Base-by-base conservation (phyloP, 768 basidiomycete species). In the Mycena olivaceomarginata region DNA sequence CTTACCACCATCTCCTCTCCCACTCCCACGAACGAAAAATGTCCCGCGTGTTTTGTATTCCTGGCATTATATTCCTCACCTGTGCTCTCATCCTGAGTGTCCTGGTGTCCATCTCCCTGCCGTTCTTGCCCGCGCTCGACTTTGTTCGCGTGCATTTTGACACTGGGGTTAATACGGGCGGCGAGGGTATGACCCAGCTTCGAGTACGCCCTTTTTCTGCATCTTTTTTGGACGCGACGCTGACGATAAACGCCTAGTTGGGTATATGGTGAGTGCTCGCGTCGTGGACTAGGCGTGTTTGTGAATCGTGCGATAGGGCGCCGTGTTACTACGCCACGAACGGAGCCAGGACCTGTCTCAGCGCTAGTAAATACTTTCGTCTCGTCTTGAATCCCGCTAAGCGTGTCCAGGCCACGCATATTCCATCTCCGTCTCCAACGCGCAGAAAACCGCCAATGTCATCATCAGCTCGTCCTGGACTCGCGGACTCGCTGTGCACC, bases 401-500 rank as follows among this genome's bases (percentile, higher is more conserved):
- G 31, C 64, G 31, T 51, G 31, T 60, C 53, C 80, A 92, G 92
- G 90, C 20, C 88, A 91, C 80, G 94, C 90, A 4, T 96, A 96
- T 82, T 83, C 85, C 59, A 80, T 93, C 43, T 80, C 82, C 16
- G 80, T 93, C 77, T 77, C 82, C 25, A 87, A 88, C 79, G 45
- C 85, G 25, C 82, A 81, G n/a, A 85, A 86, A 56, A 78, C 85
- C 5, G 84, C 83, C 60, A 87, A 78, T 53, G 85, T 89, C 22
- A 85, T 83, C 65, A 88, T 95, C 72, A 88, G 84, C 4, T 80
- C 91, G 0, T 89, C 91, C 1, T 95, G 94, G 93, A 96, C 95
- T 9, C 90, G 91, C 51, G 95, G 94, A 5, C 90, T 96, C 9
- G 94, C 92, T 3, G 87, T 95, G 39, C 94, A 95, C 78, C 94